Evolutionary conservation across 2,329 filamentous ascomycete species (phyloP).

Genomic region (Mariannaea sp.): DNA sequence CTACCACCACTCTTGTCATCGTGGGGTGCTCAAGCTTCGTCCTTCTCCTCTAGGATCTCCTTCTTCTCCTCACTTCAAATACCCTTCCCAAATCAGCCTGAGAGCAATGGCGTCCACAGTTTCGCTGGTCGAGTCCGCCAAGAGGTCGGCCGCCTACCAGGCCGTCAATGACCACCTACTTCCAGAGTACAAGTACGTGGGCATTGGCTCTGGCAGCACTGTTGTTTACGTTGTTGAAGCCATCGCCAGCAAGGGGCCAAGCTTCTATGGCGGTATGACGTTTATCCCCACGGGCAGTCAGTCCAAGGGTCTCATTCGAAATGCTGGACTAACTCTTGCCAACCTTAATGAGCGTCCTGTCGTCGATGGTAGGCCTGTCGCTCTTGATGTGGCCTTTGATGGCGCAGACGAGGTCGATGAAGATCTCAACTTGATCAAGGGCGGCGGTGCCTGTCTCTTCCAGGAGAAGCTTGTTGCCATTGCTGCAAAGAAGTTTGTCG

Average conservation of each 20-base stretch:
- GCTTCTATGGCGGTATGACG: conserved; percentile 66
- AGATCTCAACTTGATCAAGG: conserved; percentile 95
- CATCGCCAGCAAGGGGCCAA: conserved; percentile 65
- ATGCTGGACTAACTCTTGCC: conserved; percentile 76
- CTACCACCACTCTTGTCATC: conserved; percentile 10
- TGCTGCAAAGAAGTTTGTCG: conserved; percentile 82
- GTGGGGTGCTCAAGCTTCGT: conserved; percentile 12
- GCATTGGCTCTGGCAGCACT: conserved; percentile 81
- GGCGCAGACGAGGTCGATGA: conserved; percentile 97
- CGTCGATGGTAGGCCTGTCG: conserved; percentile 46
- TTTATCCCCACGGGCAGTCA: conserved; percentile 95
- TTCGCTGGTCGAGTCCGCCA: conserved; percentile 69
- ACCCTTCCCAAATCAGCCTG: conserved; percentile 37
- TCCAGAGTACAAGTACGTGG: conserved; percentile 65
- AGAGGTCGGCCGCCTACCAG: conserved; percentile 73
- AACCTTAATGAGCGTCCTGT: conserved; percentile 75
- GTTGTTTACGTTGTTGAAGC: conserved; percentile 86
- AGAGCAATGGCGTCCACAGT: conserved; percentile 45
- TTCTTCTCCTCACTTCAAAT: background rate
- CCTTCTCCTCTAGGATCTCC: conserved; percentile 2
- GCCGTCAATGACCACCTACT: conserved; percentile 76
- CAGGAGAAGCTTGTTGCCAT: conserved; percentile 96
- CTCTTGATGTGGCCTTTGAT: conserved; percentile 90
- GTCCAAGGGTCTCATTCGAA: conserved; percentile 82
- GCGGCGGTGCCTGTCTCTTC: conserved; percentile 94